Base-by-base conservation (phyloP, 331 rosid species). In the Rhamnella rubrinervis region DNA sequence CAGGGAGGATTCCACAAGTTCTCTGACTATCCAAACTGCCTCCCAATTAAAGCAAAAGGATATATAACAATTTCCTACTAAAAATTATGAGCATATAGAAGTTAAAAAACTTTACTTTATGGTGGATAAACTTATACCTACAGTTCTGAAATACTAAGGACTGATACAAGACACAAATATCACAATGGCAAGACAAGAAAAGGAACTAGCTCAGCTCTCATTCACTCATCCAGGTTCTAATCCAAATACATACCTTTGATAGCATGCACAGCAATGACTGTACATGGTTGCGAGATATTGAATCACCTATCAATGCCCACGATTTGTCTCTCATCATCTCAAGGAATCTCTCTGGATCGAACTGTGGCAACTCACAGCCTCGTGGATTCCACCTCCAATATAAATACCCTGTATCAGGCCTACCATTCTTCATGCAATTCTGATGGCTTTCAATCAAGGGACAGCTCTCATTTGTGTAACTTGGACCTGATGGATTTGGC, bases 231-330 rank as follows among this genome's bases (percentile, higher is more conserved):
- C 53, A 60, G 70, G 63, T 8, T 40, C 52, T 12, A 70, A 51
- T 81, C 31, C 52, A 63, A 62, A 72, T 26, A 49, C 61, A n/a
- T 83, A 92, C 99, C 96, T 72, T 81, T 26, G 99, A 82, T 55
- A 95, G 96, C 84, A 88, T 71, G 83, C 99, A 95, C 59, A 95
- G 74, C 79, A 91, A 56, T 1, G 99, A 95, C 63, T 95, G 99
- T 21, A 95, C 96, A 75, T 95, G 99, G 82, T 95, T 95, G 44
- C 99, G 97, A 40, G 91, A 77, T 60, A 95, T 95, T 1, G 99
- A 95, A 83, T 95, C 99, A 17, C 99, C 99, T 21, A 95, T 85
- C 72, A 95, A 75, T 39, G 90, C 99, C 99, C 92, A 95, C n/a
- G 70, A 61, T 77, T 91, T 95, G 71, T 82, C 67, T 72, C 96